These are phyloP conservation scores for Monosporascus sp. DNA, from an alignment of 2,329 filamentous ascomycete genomes.

Conservation along the genomic window DNA sequence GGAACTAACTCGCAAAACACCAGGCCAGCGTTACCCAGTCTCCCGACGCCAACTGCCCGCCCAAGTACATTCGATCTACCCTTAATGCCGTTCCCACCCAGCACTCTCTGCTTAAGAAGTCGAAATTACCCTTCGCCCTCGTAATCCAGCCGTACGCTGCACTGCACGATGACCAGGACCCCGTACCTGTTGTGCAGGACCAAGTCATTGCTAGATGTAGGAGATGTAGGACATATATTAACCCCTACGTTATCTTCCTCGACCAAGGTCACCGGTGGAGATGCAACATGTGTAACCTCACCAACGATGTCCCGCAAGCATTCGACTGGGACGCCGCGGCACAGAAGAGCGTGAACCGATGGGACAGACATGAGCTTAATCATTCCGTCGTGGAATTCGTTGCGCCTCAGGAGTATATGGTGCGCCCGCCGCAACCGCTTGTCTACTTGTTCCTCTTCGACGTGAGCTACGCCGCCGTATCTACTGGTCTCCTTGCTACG, in stretches of 20 bases:
- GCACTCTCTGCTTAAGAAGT: slow-evolving; percentile 91
- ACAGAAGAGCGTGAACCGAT: slow-evolving; percentile 86
- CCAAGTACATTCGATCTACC: slow-evolving; percentile 93
- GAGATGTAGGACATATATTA: slow-evolving; percentile 95
- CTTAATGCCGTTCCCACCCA: slow-evolving; percentile 91
- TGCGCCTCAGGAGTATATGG: slow-evolving; percentile 98
- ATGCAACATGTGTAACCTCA: slow-evolving; percentile 99
- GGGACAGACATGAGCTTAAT: slow-evolving; percentile 89
- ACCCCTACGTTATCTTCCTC: slow-evolving; percentile 92
- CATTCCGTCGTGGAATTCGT: slow-evolving; percentile 97
- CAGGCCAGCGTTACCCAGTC: slow-evolving; percentile 89
- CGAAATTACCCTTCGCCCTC: slow-evolving; percentile 88
- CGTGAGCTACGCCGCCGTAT: slow-evolving; percentile 85
- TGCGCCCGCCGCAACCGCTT: slow-evolving; percentile 88
- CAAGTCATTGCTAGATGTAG: slow-evolving; percentile 96
- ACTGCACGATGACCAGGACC: slow-evolving; percentile 87
- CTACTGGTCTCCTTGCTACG: slow-evolving; percentile 85
- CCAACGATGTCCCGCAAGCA: slow-evolving; percentile 97
- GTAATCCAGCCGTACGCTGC: slow-evolving; percentile 94
- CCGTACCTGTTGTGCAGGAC: slow-evolving; percentile 86
- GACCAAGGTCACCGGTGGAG: slow-evolving; percentile 97
- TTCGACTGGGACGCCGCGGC: slow-evolving; percentile 96
- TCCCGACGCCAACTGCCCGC: slow-evolving; percentile 81
- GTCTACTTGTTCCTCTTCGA: slow-evolving; percentile 96
- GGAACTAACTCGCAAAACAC: slow-evolving; percentile 31